phyloP scores from a whole-genome alignment of 1,139 yeast species.

The Candida sanyaensis region DNA sequence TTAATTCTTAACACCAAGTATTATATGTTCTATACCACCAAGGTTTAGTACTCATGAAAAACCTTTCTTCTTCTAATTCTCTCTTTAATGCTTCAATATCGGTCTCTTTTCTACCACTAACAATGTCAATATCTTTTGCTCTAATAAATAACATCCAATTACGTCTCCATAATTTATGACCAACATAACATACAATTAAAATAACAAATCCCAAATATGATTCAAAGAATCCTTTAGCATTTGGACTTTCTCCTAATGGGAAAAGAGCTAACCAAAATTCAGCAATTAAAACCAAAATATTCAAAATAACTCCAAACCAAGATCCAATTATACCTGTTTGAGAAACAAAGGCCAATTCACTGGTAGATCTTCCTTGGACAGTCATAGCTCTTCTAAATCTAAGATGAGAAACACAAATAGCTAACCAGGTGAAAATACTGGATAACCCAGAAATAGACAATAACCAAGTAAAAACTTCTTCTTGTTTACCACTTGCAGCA shows the following conservation, averaged over 20 bases:
- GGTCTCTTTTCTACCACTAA: slow-evolving; percentile 43
- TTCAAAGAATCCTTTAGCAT: slow-evolving; percentile 36
- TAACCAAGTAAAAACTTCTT: slow-evolving; percentile 37
- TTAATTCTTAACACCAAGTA: slow-evolving; percentile 19
- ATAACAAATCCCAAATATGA: slow-evolving; percentile 41
- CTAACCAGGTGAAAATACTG: slow-evolving; percentile 43
- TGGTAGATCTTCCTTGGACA: slow-evolving; percentile 41
- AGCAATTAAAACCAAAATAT: slow-evolving; percentile 53
- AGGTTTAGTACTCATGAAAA: slow-evolving; percentile 34
- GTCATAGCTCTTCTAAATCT: slow-evolving; percentile 37
- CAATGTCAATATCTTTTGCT: slow-evolving; percentile 42
- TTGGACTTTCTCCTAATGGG: slow-evolving; percentile 39
- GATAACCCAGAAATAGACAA: slow-evolving; percentile 41
- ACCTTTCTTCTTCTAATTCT: slow-evolving; percentile 43
- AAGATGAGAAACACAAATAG: slow-evolving; percentile 38
- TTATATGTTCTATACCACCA: slow-evolving; percentile 32
- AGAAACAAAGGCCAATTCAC: slow-evolving; percentile 54
- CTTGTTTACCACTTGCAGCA: slow-evolving; percentile 36
- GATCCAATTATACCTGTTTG: slow-evolving; percentile 62
- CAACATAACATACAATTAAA: slow-evolving; percentile 35
- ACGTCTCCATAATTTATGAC: slow-evolving; percentile 43
- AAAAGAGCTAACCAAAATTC: slow-evolving; percentile 50
- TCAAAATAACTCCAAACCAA: slow-evolving; percentile 46
- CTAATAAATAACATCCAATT: slow-evolving; percentile 38
- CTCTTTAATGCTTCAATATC: slow-evolving; percentile 44